Evolutionary conservation across 352 stramenopile genomes (phyloP), one percentile per base, ranked within the genome.

Genomic region (Phytophthora europaea): DNA sequence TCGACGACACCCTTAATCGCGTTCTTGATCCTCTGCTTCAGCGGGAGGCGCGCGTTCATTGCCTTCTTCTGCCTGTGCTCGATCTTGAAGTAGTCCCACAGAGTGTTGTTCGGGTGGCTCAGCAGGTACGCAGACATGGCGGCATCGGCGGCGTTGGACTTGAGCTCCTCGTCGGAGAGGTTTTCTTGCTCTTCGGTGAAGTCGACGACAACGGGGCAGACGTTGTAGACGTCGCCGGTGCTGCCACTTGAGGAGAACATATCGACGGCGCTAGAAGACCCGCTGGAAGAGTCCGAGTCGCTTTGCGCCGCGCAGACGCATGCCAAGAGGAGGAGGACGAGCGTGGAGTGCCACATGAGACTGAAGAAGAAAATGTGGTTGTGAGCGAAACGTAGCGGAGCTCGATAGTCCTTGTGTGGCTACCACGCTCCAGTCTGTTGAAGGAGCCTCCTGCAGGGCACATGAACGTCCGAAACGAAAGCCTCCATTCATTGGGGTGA

Each of bases 71-170:
- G 68, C 18, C 31, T 48, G 20, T 45, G 40, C 45, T 74, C 67
- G 6, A 74, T 60, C 45, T 70, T 70, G 54, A 74, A 74, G 53
- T 70, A 70, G 43, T 74, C 60, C 68, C 61, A 72, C 23, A 75
- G n/a, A 3, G 68, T 71, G 47, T 72, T 63, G 55, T 75, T 71
- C 8, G 68, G 68, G 55, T 75, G 68, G 38, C 61, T 71, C 10
- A 75, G n/a, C 15, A 71, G 26, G 56, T 67, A 75, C 9, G 68
- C 61, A 3, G 61, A 66, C 68, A 75, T 75, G 55, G 62, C 68
- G 4, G 55, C 62, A 4, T 75, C 68, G n/a, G 61, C 68, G 16
- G 66, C 66, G 36, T 74, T 75, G 55, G 61, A 53, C 54, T 70
- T 75, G n/a, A 75, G 53, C 8, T 75, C 61, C 6, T 74, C 67